A percentile compares a stretch with the other conserved stretches of the same genome.
phyloP scores from a whole-genome alignment of 23 red algal genomes.

The Gracilaria gracilis region DNA sequence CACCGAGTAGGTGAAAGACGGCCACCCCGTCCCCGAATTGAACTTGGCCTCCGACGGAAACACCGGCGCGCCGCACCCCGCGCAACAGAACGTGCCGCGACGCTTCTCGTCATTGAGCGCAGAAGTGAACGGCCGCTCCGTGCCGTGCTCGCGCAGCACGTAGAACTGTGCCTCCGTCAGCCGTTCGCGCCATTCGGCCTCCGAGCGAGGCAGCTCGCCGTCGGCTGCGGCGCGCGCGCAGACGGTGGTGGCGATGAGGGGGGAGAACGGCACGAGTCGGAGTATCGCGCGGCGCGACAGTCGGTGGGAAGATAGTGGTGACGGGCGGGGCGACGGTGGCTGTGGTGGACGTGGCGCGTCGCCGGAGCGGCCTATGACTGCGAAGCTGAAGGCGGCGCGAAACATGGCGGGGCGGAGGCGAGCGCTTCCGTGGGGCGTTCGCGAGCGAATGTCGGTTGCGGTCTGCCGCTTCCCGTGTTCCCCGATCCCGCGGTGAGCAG shows the following conservation, averaged over 20 bases:
- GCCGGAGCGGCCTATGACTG: background rate
- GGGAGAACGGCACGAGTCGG: too few species aligned
- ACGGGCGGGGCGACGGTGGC: background rate
- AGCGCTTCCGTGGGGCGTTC: too few species aligned
- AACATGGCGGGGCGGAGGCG: background rate
- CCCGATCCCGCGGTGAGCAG: too few species aligned
- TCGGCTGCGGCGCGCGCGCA: background rate
- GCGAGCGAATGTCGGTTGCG: too few species aligned
- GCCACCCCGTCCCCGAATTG: constrained; percentile 93
- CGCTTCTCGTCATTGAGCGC: constrained; percentile 69
- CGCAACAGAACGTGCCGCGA: constrained; percentile 72
- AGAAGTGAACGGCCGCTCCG: constrained; percentile 79
- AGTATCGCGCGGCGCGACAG: background rate
- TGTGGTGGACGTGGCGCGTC: background rate
- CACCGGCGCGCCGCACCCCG: constrained; percentile 61
- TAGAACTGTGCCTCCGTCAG: constrained; percentile 59
- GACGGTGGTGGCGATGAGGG: background rate
- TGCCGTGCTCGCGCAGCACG: constrained; percentile 75
- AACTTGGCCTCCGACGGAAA: constrained; percentile 84
- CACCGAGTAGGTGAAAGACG: constrained; percentile 73
- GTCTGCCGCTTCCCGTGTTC: too few species aligned
- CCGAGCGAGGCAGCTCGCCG: background rate
- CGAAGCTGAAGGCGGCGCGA: background rate
- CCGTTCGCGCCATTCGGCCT: constrained; percentile 39
- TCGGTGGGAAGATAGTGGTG: background rate